Percentiles rank a stretch among this genome's conserved stretches.
phyloP scores from a whole-genome alignment of 2,329 filamentous ascomycete species.

The Cryphonectria nitschkei region DNA sequence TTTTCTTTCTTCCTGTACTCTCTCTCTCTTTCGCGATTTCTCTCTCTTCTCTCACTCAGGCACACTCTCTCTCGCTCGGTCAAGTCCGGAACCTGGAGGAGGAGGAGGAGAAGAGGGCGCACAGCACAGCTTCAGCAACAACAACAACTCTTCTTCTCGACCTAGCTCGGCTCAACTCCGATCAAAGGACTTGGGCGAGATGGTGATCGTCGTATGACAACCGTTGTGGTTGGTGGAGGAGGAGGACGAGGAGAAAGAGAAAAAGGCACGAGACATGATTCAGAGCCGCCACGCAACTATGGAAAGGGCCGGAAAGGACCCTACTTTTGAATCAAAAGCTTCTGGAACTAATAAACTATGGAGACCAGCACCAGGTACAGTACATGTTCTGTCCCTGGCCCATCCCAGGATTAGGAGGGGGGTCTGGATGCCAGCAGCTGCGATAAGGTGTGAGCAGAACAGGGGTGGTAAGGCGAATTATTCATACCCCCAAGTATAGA shows the following conservation, averaged over 20 bases:
- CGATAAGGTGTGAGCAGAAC: constrained; percentile 8
- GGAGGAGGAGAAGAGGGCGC: background rate
- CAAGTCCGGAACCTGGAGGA: background rate
- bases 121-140: background rate
- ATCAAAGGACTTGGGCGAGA: background rate
- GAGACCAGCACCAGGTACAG: background rate
- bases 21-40: background rate
- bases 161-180: constrained; percentile 14
- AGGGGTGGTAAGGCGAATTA: constrained; percentile 5
- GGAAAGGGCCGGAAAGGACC: constrained; percentile 11
- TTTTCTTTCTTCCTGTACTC: background rate
- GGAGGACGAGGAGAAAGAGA: constrained; percentile 1
- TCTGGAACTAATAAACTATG: constrained; percentile 1
- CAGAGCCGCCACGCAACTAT: constrained; percentile 4
- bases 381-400: background rate
- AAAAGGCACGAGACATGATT: constrained; percentile 24
- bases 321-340: constrained; percentile 23
- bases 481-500: background rate
- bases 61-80: background rate
- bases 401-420: constrained; percentile 10
- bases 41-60: background rate
- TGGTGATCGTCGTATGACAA: constrained; percentile 17
- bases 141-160: background rate
- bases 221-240: constrained; percentile 11
- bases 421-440: constrained; percentile 1